Conservation (phyloP, 1,139 yeast species). For the Hemisphaericaspora xylofermentans region DNA sequence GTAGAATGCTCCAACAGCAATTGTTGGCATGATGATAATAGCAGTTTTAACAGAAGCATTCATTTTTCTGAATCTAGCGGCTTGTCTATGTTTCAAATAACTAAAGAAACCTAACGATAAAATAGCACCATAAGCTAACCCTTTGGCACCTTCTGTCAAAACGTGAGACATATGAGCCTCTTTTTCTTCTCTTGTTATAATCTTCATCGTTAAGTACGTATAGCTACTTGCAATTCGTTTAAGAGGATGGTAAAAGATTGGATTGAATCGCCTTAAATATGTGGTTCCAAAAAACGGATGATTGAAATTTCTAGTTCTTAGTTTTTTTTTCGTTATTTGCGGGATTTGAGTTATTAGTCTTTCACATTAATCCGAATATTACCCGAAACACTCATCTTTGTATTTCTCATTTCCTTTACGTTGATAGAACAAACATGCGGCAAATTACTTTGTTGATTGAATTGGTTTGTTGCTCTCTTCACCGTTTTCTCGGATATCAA, state of each 20-base stretch:
- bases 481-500: too few species aligned
- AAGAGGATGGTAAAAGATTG: too few species aligned
- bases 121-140: conserved; percentile 38
- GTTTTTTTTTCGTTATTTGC: not conserved
- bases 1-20: conserved; percentile 39
- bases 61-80: conserved; percentile 34
- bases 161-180: conserved; percentile 42
- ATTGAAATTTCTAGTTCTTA: not conserved
- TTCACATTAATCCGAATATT: not conserved
- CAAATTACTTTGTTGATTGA: too few species aligned
- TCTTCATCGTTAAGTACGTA: conserved; percentile 43
- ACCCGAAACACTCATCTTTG: not conserved
- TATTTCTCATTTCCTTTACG: too few species aligned
- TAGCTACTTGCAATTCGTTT: too few species aligned
- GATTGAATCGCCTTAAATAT: too few species aligned
- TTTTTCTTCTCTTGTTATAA: conserved; percentile 39
- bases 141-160: conserved; percentile 39
- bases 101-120: conserved; percentile 34
- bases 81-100: conserved; percentile 35
- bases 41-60: conserved; percentile 43
- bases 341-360: not conserved
- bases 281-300: not conserved
- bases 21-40: conserved; percentile 42
- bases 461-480: too few species aligned
- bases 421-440: too few species aligned